Evolutionary conservation across 2,329 filamentous ascomycete species (phyloP).

Genomic region (Immersiporthe knoxdaviesiana): DNA sequence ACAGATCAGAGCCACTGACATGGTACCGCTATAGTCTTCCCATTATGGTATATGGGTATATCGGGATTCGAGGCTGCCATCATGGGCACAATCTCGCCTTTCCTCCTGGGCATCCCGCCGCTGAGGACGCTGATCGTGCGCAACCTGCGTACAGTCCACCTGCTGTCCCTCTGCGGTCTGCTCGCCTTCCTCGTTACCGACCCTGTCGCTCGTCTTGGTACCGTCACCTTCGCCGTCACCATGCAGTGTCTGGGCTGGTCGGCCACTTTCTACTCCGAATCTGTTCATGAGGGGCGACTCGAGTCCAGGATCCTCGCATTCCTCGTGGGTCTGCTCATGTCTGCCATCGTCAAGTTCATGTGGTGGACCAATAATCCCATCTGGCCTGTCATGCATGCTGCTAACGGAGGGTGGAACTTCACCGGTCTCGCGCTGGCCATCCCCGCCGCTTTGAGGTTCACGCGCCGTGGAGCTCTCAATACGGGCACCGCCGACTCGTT

Average conservation of each 20-base stretch:
- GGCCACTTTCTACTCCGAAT: slow-evolving; percentile 78
- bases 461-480: slow-evolving; percentile 62
- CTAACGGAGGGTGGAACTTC: slow-evolving; percentile 92
- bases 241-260: slow-evolving; percentile 85
- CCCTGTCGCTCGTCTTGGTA: slow-evolving; percentile 76
- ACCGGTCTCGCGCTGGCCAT: slow-evolving; percentile 76
- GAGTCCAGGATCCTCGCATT: slow-evolving; percentile 83
- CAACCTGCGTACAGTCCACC: slow-evolving; percentile 71
- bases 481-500: slow-evolving; percentile 41
- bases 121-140: slow-evolving; percentile 70
- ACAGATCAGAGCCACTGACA: slow-evolving; percentile 1
- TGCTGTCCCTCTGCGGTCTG: slow-evolving; percentile 75
- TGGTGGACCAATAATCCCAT: slow-evolving; percentile 95
- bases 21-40: slow-evolving; percentile 67
- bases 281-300: slow-evolving; percentile 72
- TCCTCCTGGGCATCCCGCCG: slow-evolving; percentile 72
- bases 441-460: slow-evolving; percentile 75
- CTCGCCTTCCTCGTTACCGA: slow-evolving; percentile 75
- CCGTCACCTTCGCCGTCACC: slow-evolving; percentile 78
- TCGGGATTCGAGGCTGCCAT: slow-evolving; percentile 93
- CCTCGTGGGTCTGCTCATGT: slow-evolving; percentile 79
- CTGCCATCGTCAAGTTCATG: slow-evolving; percentile 87
- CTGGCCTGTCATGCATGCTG: slow-evolving; percentile 90
- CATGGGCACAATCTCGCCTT: slow-evolving; percentile 80
- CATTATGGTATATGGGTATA: slow-evolving; percentile 98